Evolutionary conservation across 1,284 basidiomycete genomes (phyloP).

Genomic region (Jaminaea rosea): DNA sequence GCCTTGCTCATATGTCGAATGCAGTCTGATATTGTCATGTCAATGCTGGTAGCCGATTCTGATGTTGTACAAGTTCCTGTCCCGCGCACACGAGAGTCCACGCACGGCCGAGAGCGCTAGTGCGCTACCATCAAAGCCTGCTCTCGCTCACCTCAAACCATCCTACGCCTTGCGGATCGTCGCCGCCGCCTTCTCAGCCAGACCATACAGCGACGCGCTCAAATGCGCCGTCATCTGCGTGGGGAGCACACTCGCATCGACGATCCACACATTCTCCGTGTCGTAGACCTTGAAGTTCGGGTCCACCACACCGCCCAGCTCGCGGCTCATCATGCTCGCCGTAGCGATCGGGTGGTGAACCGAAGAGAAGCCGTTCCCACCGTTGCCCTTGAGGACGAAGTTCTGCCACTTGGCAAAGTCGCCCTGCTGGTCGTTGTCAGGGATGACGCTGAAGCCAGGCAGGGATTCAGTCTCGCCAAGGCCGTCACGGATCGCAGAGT

Average conservation of each 20-base stretch:
- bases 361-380: conserved; percentile 46
- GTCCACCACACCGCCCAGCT: conserved; percentile 54
- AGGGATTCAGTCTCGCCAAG: conserved; percentile 26
- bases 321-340: conserved; percentile 57
- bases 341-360: conserved; percentile 59
- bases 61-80: too few species aligned
- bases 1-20: too few species aligned
- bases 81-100: too few species aligned
- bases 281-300: conserved; percentile 45
- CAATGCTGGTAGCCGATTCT: too few species aligned
- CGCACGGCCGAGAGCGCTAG: too few species aligned
- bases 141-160: too few species aligned
- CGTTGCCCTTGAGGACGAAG: conserved; percentile 43
- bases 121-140: too few species aligned
- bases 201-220: conserved; percentile 24
- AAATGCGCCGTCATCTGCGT: conserved; percentile 30
- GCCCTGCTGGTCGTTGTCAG: conserved; percentile 33
- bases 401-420: conserved; percentile 40
- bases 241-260: conserved; percentile 33
- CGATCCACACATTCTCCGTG: conserved; percentile 28
- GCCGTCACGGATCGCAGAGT: conserved; percentile 24
- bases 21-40: too few species aligned
- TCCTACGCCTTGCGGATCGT: too few species aligned
- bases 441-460: conserved; percentile 41
- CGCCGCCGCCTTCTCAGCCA: conserved; percentile 31